phyloP scores from a whole-genome alignment of 306 rosid genomes.

The Acacia confusa region DNA sequence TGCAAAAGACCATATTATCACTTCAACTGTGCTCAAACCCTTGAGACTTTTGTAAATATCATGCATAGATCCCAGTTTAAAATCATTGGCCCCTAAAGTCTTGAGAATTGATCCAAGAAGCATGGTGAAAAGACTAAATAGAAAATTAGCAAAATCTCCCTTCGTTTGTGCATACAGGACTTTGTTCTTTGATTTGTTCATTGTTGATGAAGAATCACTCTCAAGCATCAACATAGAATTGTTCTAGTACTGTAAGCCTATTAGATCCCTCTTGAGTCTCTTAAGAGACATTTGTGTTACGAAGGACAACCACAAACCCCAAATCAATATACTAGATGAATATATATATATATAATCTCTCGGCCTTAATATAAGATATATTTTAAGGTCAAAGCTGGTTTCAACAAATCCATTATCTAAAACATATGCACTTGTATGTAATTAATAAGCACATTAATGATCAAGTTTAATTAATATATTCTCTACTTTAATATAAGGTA shows the following conservation, averaged over 20 bases:
- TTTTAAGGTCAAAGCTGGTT: not conserved
- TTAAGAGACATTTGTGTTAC: no score
- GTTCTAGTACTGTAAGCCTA: no score
- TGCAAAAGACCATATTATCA: not conserved
- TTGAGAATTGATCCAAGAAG: conserved; percentile 18
- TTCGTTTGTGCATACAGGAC: conserved; percentile 17
- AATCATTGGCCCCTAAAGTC: not conserved
- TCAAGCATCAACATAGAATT: no score
- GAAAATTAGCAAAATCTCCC: conserved; percentile 8
- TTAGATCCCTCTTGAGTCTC: no score
- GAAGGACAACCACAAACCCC: not conserved
- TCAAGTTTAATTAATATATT: not conserved
- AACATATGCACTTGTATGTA: not conserved
- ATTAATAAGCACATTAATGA: not conserved
- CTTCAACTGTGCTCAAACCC: not conserved
- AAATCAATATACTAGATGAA: not conserved
- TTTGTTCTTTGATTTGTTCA: not conserved
- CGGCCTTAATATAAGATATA: not conserved
- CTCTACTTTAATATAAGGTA: no score
- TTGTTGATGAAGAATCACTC: not conserved
- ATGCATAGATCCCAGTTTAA: not conserved
- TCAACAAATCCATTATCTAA: not conserved
- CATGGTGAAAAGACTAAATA: conserved; percentile 11
- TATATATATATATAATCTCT: no score
- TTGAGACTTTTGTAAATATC: conserved; percentile 15